These are phyloP conservation scores for Fusarium odoratissimum DNA, from an alignment of 2,329 filamentous ascomycete species.

Conservation along the genomic window DNA sequence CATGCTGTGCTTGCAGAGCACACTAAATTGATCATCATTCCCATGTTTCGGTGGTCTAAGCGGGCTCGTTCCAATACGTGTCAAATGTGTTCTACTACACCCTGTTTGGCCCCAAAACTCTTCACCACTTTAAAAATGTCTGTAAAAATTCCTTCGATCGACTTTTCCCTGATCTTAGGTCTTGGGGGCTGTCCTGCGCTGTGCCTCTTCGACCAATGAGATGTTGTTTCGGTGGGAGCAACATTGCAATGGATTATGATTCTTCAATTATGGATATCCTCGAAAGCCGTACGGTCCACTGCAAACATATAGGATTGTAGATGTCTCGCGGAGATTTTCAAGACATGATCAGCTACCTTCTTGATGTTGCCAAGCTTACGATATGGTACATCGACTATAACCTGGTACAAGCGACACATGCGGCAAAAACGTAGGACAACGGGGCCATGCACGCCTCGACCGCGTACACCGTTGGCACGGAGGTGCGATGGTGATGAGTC, in stretches of 20 bases:
- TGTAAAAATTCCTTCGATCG: too few relatives aligned
- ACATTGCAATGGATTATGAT: constrained; percentile 27
- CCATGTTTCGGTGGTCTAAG: too few relatives aligned
- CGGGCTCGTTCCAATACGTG: too few relatives aligned
- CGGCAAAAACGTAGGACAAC: too few relatives aligned
- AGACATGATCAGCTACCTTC: constrained; percentile 4
- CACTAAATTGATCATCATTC: too few relatives aligned
- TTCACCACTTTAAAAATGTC: too few relatives aligned
- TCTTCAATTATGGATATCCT: not conserved
- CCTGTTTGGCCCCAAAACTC: too few relatives aligned
- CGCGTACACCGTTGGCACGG: not conserved
- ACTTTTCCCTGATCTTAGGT: not conserved
- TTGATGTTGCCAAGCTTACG: not conserved
- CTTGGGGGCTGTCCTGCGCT: not conserved
- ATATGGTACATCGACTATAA: constrained; percentile 27
- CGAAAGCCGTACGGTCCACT: not conserved
- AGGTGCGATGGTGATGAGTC: not conserved
- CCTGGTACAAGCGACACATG: not conserved
- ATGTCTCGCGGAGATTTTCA: not conserved
- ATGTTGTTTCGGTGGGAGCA: not conserved
- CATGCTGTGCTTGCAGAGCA: too few relatives aligned
- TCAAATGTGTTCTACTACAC: too few relatives aligned
- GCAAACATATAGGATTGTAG: not conserved
- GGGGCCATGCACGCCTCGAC: accelerated
- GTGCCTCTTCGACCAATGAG: not conserved